phyloP scores from a whole-genome alignment of 805 yeast genomes.

The Phaffomyces thermotolerans region DNA sequence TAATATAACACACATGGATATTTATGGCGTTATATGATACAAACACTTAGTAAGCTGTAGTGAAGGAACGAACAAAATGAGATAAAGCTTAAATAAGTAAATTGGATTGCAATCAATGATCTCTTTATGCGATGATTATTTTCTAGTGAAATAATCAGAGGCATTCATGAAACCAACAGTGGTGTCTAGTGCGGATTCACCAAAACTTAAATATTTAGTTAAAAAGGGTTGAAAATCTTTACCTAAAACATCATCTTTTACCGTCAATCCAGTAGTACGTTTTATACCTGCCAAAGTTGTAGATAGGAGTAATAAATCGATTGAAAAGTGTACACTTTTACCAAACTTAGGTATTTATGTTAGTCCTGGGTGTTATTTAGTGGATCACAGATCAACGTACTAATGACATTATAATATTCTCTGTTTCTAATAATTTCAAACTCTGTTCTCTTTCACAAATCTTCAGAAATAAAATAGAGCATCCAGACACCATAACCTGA shows the following conservation, averaged over 20 bases:
- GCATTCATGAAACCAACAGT: conserved; percentile 62
- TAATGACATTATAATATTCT: not conserved
- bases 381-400: not conserved
- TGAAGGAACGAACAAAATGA: not conserved
- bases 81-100: no score
- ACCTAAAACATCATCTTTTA: conserved; percentile 41
- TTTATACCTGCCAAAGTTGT: conserved; percentile 67
- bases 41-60: not conserved
- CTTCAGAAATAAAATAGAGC: no score
- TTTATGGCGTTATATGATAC: no score
- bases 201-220: conserved; percentile 65
- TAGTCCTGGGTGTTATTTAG: not conserved
- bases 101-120: no score
- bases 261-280: conserved; percentile 62
- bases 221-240: conserved; percentile 44
- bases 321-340: conserved; percentile 47
- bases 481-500: no score
- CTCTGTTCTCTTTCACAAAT: no score
- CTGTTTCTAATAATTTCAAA: no score
- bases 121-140: conserved; percentile 18
- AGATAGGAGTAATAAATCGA: conserved; percentile 56
- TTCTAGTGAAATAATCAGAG: conserved; percentile 67
- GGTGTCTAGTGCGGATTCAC: conserved; percentile 78
- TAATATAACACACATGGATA: no score
- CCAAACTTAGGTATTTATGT: conserved; percentile 30